These are phyloP conservation scores for Adenanthera pavonina DNA, from an alignment of 306 rosid species.

Conservation along the genomic window DNA sequence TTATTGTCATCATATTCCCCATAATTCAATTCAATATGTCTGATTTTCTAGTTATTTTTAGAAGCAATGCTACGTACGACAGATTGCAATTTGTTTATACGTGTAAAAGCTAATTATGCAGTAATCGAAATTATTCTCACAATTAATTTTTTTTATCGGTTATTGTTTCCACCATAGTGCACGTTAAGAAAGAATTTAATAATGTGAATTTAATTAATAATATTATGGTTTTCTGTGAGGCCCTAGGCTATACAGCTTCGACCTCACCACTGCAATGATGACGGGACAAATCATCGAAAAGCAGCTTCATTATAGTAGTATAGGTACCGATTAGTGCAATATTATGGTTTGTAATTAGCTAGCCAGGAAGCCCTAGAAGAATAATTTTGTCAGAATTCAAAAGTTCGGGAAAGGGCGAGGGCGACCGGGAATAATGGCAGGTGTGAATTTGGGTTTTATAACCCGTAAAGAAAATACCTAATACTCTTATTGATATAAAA, in stretches of 20 bases:
- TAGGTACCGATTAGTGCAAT: conserved; percentile 12
- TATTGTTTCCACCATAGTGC: neutral
- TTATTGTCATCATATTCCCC: neutral
- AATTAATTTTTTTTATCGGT: neutral
- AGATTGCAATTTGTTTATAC: neutral
- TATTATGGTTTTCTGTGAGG: conserved; percentile 2
- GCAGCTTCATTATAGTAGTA: neutral
- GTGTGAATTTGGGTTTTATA: conserved; percentile 40
- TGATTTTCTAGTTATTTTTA: neutral
- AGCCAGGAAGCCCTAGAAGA: conserved; percentile 52
- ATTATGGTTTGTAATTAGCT: conserved; percentile 24
- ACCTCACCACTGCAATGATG: conserved; percentile 42
- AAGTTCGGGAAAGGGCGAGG: conserved; percentile 35
- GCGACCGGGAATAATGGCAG: neutral
- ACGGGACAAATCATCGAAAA: conserved; percentile 11
- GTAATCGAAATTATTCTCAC: neutral
- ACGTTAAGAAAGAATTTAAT: neutral
- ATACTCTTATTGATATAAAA: too few relatives aligned
- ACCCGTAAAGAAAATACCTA: neutral
- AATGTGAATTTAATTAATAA: neutral
- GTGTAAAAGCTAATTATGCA: neutral
- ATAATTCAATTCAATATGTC: neutral
- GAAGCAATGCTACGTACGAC: neutral
- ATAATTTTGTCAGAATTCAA: conserved; percentile 48
- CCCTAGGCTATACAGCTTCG: neutral